Conservation (phyloP, 306 rosid genomes). For the Abrus pulchellus region DNA sequence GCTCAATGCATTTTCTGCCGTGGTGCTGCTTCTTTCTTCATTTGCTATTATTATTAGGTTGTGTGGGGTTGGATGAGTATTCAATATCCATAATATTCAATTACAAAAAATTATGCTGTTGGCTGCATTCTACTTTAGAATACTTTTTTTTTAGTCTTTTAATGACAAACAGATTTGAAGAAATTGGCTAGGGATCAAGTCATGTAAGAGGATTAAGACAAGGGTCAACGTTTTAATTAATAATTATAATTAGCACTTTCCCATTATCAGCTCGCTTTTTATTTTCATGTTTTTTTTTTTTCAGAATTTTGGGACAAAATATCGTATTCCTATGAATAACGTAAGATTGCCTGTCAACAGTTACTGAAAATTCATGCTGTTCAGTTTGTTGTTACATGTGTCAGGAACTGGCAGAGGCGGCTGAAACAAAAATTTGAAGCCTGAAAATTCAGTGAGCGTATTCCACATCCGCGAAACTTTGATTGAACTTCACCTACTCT, state of each 20-base stretch:
- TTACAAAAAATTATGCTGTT: slow-evolving; percentile 20
- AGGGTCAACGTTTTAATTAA: slow-evolving; percentile 27
- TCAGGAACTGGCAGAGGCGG: slow-evolving; percentile 46
- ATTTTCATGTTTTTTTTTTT: background rate
- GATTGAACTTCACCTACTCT: slow-evolving; percentile 42
- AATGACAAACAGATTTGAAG: slow-evolving; percentile 19
- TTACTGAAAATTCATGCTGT: slow-evolving; percentile 34
- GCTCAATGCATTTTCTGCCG: slow-evolving; percentile 47
- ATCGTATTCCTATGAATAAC: slow-evolving; percentile 11
- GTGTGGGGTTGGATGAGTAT: slow-evolving; percentile 44
- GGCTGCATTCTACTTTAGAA: slow-evolving; percentile 37
- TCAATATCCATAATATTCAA: slow-evolving; percentile 30
- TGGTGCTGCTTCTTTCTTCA: slow-evolving; percentile 46
- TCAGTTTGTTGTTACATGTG: slow-evolving; percentile 47
- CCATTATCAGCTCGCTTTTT: slow-evolving; percentile 16
- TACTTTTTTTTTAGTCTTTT: background rate
- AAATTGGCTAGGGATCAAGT: slow-evolving; percentile 37
- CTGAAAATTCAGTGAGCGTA: slow-evolving; percentile 51
- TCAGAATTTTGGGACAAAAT: slow-evolving; percentile 10
- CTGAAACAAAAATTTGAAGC: slow-evolving; percentile 50
- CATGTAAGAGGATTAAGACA: background rate
- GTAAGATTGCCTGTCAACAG: slow-evolving; percentile 25
- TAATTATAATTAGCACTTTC: slow-evolving; percentile 39
- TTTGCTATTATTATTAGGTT: slow-evolving; percentile 39
- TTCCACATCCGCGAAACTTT: slow-evolving; percentile 41